phyloP scores from a whole-genome alignment of 257 asterid genomes.

The Agastache rugosa region DNA sequence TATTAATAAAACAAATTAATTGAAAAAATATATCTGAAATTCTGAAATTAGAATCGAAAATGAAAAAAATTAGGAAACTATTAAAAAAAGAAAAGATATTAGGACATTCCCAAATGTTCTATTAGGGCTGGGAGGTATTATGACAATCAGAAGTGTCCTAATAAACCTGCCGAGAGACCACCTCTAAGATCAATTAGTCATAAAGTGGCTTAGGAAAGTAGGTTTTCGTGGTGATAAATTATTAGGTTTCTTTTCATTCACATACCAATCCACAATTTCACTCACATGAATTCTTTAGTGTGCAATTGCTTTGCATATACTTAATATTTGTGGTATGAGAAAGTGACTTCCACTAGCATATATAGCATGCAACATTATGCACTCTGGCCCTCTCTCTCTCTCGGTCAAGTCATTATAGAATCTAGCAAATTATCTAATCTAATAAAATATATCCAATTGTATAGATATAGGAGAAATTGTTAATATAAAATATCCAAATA shows the following conservation, averaged over 20 bases:
- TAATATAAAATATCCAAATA: neutral
- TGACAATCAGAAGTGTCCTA: too few relatives aligned
- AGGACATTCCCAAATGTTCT: too few relatives aligned
- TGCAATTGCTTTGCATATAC: constrained; percentile 3
- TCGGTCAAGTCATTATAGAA: neutral
- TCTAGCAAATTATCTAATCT: neutral
- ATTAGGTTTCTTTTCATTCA: constrained; percentile 35
- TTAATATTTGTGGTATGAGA: constrained; percentile 8
- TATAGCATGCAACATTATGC: constrained; percentile 11
- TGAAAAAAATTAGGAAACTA: too few relatives aligned
- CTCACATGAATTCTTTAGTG: constrained; percentile 9
- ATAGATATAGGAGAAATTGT: neutral
- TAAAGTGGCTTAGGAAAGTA: constrained; percentile 28
- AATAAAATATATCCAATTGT: neutral
- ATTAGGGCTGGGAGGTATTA: too few relatives aligned
- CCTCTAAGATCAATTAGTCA: constrained; percentile 14
- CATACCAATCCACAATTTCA: neutral
- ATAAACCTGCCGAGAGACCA: too few relatives aligned
- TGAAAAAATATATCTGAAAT: too few relatives aligned
- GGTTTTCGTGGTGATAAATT: constrained; percentile 34
- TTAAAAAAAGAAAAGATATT: too few relatives aligned
- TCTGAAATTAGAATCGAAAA: too few relatives aligned
- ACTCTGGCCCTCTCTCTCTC: neutral
- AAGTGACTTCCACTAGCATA: constrained; percentile 31
- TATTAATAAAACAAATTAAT: too few relatives aligned